Evolutionary conservation across 257 asterid species (phyloP).

Genomic region (Gentiana macrophylla): DNA sequence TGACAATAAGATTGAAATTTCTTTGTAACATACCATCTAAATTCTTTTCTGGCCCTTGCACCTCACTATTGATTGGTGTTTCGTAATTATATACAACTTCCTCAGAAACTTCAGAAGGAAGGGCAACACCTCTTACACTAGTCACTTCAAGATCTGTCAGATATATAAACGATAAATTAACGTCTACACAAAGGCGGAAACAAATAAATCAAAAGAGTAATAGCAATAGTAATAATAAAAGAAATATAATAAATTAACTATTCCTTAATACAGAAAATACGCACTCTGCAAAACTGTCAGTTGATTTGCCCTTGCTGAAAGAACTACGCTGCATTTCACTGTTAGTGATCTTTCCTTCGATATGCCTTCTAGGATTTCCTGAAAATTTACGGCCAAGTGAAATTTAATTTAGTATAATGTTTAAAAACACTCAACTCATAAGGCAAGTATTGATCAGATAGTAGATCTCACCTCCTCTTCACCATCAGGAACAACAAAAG

Average conservation of each 20-base stretch:
- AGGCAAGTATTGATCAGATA: neutral
- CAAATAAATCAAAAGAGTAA: neutral
- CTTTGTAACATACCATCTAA: conserved; percentile 14
- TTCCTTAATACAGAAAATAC: neutral
- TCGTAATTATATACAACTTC: conserved; percentile 28
- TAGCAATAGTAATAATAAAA: too few relatives aligned
- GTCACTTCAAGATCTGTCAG: conserved; percentile 26
- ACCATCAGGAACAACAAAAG: conserved; percentile 73
- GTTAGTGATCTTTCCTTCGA: conserved; percentile 63
- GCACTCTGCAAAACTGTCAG: conserved; percentile 58
- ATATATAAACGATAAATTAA: neutral
- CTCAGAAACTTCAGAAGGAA: conserved; percentile 24
- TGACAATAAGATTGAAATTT: neutral
- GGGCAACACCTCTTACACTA: conserved; percentile 24
- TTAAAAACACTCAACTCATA: neutral
- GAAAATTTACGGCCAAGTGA: conserved; percentile 11
- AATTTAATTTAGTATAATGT: conserved; percentile 7
- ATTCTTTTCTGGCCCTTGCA: conserved; percentile 21
- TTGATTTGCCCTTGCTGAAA: conserved; percentile 19
- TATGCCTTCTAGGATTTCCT: conserved; percentile 63
- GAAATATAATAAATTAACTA: neutral
- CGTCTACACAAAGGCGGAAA: neutral
- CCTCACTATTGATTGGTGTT: conserved; percentile 19
- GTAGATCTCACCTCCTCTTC: conserved; percentile 70
- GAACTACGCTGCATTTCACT: conserved; percentile 52